Conservation (phyloP, 176 grass and related monocot species). For the Triticum monococcum region DNA sequence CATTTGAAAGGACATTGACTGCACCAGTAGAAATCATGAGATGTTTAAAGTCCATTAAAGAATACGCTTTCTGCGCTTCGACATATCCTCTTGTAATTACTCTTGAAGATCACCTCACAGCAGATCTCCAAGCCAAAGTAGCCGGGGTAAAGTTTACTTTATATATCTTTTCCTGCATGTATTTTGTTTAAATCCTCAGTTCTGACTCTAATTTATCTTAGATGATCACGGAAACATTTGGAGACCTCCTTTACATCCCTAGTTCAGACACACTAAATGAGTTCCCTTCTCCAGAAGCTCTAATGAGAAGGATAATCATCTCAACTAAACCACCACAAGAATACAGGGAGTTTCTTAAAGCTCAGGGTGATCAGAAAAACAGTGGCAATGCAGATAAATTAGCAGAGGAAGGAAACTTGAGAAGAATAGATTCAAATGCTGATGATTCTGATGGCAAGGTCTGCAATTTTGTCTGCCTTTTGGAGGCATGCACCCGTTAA, state of each 20-base stretch:
- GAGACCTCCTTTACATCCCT: conserved; percentile 71
- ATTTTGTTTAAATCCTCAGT: conserved; percentile 1
- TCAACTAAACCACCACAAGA: conserved; percentile 97
- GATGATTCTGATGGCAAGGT: conserved; percentile 75
- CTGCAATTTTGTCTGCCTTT: conserved; percentile 14
- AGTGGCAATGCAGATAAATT: conserved; percentile 14
- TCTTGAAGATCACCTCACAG: conserved; percentile 94
- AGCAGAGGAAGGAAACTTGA: conserved; percentile 34
- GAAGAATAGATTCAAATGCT: conserved; percentile 57
- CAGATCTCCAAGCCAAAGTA: conserved; percentile 92
- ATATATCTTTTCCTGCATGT: background rate
- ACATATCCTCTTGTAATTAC: conserved; percentile 87
- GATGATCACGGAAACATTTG: conserved; percentile 79
- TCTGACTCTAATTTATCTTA: conserved; percentile 34
- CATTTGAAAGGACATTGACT: conserved; percentile 74
- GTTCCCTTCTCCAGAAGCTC: conserved; percentile 86
- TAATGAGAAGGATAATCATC: conserved; percentile 81
- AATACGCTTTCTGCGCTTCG: conserved; percentile 70
- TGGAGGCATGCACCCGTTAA: conserved; percentile 5
- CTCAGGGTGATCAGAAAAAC: conserved; percentile 30
- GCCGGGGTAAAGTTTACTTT: conserved; percentile 59
- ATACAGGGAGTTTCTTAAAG: conserved; percentile 75
- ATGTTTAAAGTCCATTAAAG: conserved; percentile 86
- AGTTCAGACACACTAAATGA: conserved; percentile 60
- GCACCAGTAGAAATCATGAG: conserved; percentile 70